Conservation (phyloP, 495 filamentous ascomycete genomes). For the Annulohypoxylon nitens region DNA sequence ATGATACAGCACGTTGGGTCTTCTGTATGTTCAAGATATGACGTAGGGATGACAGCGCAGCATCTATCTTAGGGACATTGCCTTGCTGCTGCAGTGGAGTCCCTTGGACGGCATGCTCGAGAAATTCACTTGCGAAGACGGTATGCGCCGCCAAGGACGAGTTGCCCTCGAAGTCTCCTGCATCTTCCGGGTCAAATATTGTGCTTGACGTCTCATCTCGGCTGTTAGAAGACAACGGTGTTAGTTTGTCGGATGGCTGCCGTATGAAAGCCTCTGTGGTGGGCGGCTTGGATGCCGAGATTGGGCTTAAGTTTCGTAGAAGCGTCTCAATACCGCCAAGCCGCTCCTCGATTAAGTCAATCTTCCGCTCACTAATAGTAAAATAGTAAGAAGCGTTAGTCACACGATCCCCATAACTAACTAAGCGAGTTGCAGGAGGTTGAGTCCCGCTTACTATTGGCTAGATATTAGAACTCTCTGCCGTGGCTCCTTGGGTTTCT, state of each 20-base stretch:
- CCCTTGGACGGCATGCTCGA: constrained; percentile 70
- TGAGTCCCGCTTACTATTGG: constrained; percentile 68
- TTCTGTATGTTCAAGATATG: constrained; percentile 67
- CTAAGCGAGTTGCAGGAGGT: neutral
- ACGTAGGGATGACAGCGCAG: constrained; percentile 69
- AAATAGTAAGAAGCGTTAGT: constrained; percentile 19
- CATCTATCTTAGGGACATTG: constrained; percentile 65
- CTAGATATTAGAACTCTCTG: constrained; percentile 76
- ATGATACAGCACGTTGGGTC: constrained; percentile 45
- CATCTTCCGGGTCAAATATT: constrained; percentile 54
- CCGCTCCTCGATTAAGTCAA: constrained; percentile 74
- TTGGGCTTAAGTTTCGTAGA: constrained; percentile 57
- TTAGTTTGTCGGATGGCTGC: constrained; percentile 22
- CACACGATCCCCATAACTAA: neutral
- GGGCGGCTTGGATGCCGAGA: constrained; percentile 39
- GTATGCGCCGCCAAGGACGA: constrained; percentile 73
- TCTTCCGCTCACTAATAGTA: constrained; percentile 72
- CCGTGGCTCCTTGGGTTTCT: constrained; percentile 68
- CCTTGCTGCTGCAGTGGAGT: constrained; percentile 58
- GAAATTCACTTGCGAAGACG: constrained; percentile 72
- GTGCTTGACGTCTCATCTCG: constrained; percentile 43
- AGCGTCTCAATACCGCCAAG: constrained; percentile 70
- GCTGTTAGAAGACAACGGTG: constrained; percentile 28
- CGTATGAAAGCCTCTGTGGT: constrained; percentile 19
- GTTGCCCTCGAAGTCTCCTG: constrained; percentile 69